A percentile compares a stretch with the other conserved stretches of the same genome.
phyloP scores from a whole-genome alignment of 2,329 filamentous ascomycete genomes.

The Pyrenophora graminea region DNA sequence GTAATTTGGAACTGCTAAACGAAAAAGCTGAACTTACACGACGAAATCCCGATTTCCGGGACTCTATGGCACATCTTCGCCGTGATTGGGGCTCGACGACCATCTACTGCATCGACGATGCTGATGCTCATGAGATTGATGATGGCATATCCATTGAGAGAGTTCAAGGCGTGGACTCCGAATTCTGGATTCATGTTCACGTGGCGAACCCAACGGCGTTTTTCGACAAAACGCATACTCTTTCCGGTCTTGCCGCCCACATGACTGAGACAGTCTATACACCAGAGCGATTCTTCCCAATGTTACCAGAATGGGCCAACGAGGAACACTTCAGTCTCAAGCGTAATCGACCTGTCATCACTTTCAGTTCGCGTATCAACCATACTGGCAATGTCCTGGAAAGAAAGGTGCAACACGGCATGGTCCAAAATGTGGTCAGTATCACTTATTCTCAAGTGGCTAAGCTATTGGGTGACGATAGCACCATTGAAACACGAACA shows the following conservation, averaged over 20 bases:
- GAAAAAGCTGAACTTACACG: slow-evolving; percentile 31
- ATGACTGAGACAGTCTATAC: slow-evolving; percentile 62
- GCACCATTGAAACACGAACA: slow-evolving; percentile 17
- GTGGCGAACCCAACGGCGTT: slow-evolving; percentile 77
- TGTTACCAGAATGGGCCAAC: slow-evolving; percentile 58
- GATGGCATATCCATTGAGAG: slow-evolving; percentile 75
- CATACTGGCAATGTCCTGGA: slow-evolving; percentile 58
- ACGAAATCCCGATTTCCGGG: slow-evolving; percentile 48
- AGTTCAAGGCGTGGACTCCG: slow-evolving; percentile 52
- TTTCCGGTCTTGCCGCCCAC: slow-evolving; percentile 65
- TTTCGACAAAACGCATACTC: slow-evolving; percentile 61
- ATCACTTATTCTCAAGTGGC: slow-evolving; percentile 53
- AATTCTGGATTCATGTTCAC: slow-evolving; percentile 78
- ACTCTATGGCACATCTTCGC: slow-evolving; percentile 62
- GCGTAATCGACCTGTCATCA: slow-evolving; percentile 60
- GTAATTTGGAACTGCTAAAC: slow-evolving; percentile 50
- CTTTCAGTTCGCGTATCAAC: slow-evolving; percentile 63
- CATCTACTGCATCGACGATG: slow-evolving; percentile 74
- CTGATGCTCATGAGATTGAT: slow-evolving; percentile 71
- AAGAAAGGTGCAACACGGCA: slow-evolving; percentile 58
- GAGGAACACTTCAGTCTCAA: slow-evolving; percentile 59
- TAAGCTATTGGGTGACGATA: slow-evolving; percentile 43
- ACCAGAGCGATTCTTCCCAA: slow-evolving; percentile 60
- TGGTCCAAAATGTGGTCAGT: slow-evolving; percentile 58
- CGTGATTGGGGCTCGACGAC: slow-evolving; percentile 63